These are phyloP conservation scores for Mucor circinelloides DNA, from an alignment of 371 early-diverging fungal species.

Conservation along the genomic window DNA sequence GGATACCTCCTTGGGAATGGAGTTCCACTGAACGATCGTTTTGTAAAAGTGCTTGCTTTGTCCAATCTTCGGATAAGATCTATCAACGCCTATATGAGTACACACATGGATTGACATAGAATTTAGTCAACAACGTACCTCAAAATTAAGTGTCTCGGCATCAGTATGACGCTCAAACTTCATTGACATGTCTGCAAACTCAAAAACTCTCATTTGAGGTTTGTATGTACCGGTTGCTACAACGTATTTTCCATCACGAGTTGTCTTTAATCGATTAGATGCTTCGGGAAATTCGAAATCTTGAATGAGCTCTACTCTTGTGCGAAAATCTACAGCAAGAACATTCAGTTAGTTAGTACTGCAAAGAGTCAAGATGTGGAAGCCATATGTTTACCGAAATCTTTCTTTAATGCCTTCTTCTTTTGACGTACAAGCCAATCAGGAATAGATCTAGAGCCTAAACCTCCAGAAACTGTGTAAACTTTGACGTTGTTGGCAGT, in stretches of 20 bases:
- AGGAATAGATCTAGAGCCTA: conserved; percentile 83
- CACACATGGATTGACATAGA: not conserved
- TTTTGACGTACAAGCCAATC: conserved; percentile 93
- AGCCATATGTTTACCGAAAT: conserved; percentile 64
- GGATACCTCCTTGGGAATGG: conserved; percentile 95
- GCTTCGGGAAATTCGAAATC: conserved; percentile 99
- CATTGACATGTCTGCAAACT: conserved; percentile 91
- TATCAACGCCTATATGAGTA: conserved; percentile 15
- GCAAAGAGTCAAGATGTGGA: not conserved
- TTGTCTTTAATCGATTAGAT: conserved; percentile 80
- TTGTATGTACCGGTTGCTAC: conserved; percentile 98
- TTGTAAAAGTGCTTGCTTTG: conserved; percentile 93
- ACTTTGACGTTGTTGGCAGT: conserved; percentile 89
- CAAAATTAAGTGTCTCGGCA: conserved; percentile 91
- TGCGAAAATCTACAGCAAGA: conserved; percentile 72
- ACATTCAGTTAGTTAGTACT: not conserved
- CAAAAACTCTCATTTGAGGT: conserved; percentile 97
- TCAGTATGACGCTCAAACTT: conserved; percentile 98
- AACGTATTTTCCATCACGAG: conserved; percentile 85
- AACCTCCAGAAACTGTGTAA: conserved; percentile 89
- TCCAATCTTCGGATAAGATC: conserved; percentile 97
- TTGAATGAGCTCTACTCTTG: conserved; percentile 92
- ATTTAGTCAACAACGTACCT: conserved; percentile 36
- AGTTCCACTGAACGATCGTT: conserved; percentile 96
- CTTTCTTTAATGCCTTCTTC: conserved; percentile 84